Base-by-base conservation (phyloP, 768 basidiomycete species). In the Chiua virens region DNA sequence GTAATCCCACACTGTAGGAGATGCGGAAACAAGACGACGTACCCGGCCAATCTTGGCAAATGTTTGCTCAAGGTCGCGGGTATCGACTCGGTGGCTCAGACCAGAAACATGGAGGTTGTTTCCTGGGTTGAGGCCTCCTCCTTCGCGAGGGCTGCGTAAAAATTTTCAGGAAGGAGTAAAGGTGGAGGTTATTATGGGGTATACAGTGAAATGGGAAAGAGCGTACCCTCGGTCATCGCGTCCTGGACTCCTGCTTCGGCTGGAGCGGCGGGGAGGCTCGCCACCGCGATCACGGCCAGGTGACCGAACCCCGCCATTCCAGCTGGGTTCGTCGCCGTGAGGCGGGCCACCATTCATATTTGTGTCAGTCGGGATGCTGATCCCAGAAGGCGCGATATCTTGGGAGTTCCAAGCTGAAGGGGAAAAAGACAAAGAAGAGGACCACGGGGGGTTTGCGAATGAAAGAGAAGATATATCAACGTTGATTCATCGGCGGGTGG, bases 21-120 rank as follows among this genome's bases (percentile, higher is more conserved):
- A 23, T 2, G 20, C 17, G 47, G 32, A 43, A 40, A 5, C 1
- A 30, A 22, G 6, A 15, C 3, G 15, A 78, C 85, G 54, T 59
- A 92, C 92, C 61, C 86, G 78, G 49, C 97, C 97, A 71, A 86
- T 82, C 72, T 94, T 95, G 54, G 82, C 78, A 67, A 99, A 99
- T 8, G 84, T 82, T 14, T 84, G 81, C 70, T 97, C 93, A 49
- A 99, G 86, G 60, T 92, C 87, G 48, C 88, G 84, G 32, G 88
- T 89, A 63, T 93, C 92, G 50, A 85, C 77, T 48, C 76, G 78
- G 67, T 74, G 77, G 42, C 76, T 78, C 28, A 86, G 70, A 22
- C 81, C 78, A 21, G 84, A 84, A 55, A 85, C 73, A 52, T 83
- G 68, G 76, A 75, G 85, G 62, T 85, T 85, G 62, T 85, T 86